These are phyloP conservation scores for Botrytis byssoidea DNA, from an alignment of 2,329 filamentous ascomycete genomes.

Conservation along the genomic window DNA sequence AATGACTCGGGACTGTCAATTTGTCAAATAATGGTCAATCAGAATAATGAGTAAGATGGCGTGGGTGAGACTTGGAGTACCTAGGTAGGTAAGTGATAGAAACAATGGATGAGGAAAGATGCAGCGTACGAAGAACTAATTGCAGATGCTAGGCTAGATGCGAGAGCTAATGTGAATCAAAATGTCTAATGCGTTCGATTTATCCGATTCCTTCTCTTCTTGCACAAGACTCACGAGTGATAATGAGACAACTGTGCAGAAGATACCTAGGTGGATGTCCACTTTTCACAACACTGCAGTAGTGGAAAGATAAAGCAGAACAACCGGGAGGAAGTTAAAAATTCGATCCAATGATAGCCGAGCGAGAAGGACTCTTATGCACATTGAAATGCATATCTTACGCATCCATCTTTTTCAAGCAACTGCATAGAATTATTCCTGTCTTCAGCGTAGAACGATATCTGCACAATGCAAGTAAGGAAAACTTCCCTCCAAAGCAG, in stretches of 20 bases:
- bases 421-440: slow-evolving; percentile 9
- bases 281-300: slow-evolving; percentile 8
- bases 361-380: background rate
- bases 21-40: background rate
- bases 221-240: background rate
- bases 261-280: background rate
- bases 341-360: background rate
- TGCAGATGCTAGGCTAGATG: background rate
- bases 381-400: background rate
- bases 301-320: background rate
- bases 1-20: slow-evolving; percentile 9
- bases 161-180: background rate
- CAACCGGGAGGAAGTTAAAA: background rate
- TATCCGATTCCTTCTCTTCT: background rate
- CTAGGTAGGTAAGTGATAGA: slow-evolving; percentile 1
- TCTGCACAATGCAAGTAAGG: slow-evolving; percentile 10
- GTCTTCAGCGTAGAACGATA: slow-evolving; percentile 5
- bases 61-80: background rate
- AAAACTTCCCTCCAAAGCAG: background rate
- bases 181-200: background rate
- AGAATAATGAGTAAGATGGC: slow-evolving; percentile 4
- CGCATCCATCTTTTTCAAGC: background rate
- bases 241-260: background rate
- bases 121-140: background rate
- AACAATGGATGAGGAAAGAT: background rate